Conservation (phyloP, 345 rosid genomes). For the Pugionium cornutum region DNA sequence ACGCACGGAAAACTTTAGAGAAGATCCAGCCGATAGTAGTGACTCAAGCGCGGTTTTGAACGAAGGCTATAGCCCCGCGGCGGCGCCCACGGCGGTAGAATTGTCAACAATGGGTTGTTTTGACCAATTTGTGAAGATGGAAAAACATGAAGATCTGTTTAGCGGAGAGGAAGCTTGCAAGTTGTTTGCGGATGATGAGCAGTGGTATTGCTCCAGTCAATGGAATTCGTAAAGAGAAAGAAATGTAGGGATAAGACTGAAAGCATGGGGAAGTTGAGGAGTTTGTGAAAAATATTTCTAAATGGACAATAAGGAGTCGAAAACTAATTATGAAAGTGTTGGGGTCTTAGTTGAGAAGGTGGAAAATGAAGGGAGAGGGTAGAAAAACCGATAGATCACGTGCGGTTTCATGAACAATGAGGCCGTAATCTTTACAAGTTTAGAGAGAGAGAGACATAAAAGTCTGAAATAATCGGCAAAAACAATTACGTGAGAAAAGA, state of each 20-base stretch:
- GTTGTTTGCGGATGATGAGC: constrained; percentile 44
- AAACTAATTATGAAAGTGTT: constrained; percentile 20
- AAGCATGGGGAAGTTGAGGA: not conserved
- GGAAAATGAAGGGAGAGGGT: not conserved
- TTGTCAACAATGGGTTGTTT: constrained; percentile 49
- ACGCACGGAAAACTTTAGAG: constrained; percentile 43
- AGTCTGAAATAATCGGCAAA: constrained; percentile 10
- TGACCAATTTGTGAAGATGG: constrained; percentile 73
- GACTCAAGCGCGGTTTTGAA: constrained; percentile 90
- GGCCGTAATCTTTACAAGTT: constrained; percentile 18
- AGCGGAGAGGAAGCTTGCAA: constrained; percentile 46
- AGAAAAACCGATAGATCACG: constrained; percentile 17
- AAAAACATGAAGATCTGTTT: constrained; percentile 58
- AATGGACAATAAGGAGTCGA: not conserved
- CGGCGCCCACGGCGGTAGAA: constrained; percentile 34
- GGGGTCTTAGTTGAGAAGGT: constrained; percentile 17
- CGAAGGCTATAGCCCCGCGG: constrained; percentile 55
- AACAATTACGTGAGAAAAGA: not conserved
- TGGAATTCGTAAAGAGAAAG: constrained; percentile 20
- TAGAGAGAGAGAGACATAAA: not conserved
- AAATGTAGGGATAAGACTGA: not conserved
- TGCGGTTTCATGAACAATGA: constrained; percentile 30
- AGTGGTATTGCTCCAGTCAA: constrained; percentile 21
- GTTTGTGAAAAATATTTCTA: constrained; percentile 4
- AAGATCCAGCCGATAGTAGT: constrained; percentile 70